A percentile compares a stretch with the other conserved stretches of the same genome.
phyloP scores from a whole-genome alignment of 2,329 filamentous ascomycete species.

The Cladosporium sp. region DNA sequence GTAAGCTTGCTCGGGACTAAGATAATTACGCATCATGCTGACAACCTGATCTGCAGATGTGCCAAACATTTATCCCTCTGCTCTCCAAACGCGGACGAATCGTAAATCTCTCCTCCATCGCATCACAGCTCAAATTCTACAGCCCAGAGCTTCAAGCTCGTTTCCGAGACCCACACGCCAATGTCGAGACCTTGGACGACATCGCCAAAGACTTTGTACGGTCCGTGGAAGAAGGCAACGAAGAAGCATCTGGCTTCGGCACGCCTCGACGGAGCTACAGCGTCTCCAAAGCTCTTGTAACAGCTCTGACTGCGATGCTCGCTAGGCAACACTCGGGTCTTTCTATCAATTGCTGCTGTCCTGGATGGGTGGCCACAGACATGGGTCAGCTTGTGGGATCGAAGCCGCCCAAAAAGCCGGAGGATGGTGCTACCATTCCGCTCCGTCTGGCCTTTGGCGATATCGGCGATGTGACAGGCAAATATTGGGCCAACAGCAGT shows the following conservation, averaged over 20 bases:
- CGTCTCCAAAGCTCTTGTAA: constrained; percentile 34
- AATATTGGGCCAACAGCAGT: constrained; percentile 35
- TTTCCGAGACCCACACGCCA: constrained; percentile 22
- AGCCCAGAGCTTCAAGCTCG: constrained; percentile 20
- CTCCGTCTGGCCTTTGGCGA: constrained; percentile 34
- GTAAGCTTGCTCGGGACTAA: constrained; percentile 16
- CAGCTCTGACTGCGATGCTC: constrained; percentile 30
- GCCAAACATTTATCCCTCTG: constrained; percentile 29
- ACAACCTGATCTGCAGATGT: constrained; percentile 22
- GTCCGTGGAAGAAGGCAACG: constrained; percentile 14
- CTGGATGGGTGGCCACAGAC: constrained; percentile 36
- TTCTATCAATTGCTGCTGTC: constrained; percentile 36
- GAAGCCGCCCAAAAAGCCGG: constrained; percentile 31
- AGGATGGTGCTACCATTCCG: constrained; percentile 34
- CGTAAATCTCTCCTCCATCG: constrained; percentile 34
- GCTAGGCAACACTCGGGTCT: constrained; percentile 26
- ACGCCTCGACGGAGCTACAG: constrained; percentile 27
- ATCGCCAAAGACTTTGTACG: constrained; percentile 25
- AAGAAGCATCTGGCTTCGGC: constrained; percentile 27
- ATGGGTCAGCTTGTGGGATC: constrained; percentile 31
- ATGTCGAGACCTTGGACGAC: constrained; percentile 25
- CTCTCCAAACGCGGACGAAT: constrained; percentile 29
- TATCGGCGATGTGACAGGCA: constrained; percentile 30
- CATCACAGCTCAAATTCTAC: constrained; percentile 30
- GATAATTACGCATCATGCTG: background rate